A percentile compares a stretch with the other conserved stretches of the same genome.
Conservation (phyloP, 495 filamentous ascomycete genomes). For the Glarea lozoyensis region DNA sequence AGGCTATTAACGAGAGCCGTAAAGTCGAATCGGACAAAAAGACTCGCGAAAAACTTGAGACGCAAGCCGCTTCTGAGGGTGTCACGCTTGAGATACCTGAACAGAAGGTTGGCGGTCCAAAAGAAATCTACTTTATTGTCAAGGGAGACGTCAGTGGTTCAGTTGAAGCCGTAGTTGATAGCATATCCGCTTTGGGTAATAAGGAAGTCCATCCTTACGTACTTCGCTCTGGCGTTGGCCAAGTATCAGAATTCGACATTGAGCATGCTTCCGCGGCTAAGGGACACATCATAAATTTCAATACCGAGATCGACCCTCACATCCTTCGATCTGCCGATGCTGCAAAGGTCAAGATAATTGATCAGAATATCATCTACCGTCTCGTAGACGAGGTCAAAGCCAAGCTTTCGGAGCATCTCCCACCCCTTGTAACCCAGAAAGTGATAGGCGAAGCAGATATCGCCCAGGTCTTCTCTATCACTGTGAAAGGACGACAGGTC, state of each 20-base stretch:
- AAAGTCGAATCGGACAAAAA: slow-evolving; percentile 51
- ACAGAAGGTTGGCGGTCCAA: slow-evolving; percentile 39
- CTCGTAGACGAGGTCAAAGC: slow-evolving; percentile 74
- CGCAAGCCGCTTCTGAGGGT: slow-evolving; percentile 25
- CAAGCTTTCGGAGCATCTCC: slow-evolving; percentile 55
- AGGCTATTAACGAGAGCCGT: slow-evolving; percentile 66
- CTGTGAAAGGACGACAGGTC: slow-evolving; percentile 57
- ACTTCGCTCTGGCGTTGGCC: slow-evolving; percentile 67
- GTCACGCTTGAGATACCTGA: slow-evolving; percentile 8
- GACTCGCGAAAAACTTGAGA: slow-evolving; percentile 34
- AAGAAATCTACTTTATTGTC: slow-evolving; percentile 71
- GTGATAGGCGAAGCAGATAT: slow-evolving; percentile 88
- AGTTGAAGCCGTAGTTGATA: slow-evolving; percentile 77
- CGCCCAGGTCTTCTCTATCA: slow-evolving; percentile 73
- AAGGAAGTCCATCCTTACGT: slow-evolving; percentile 72
- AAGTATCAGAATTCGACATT: slow-evolving; percentile 78
- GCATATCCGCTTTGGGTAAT: slow-evolving; percentile 67
- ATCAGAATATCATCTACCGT: slow-evolving; percentile 89
- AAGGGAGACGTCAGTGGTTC: slow-evolving; percentile 92
- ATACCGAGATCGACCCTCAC: slow-evolving; percentile 57
- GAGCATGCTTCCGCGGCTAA: slow-evolving; percentile 71
- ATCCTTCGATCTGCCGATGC: slow-evolving; percentile 62
- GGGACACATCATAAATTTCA: slow-evolving; percentile 78
- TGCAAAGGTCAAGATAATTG: slow-evolving; percentile 63
- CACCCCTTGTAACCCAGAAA: slow-evolving; percentile 51